Evolutionary conservation across 805 yeast genomes (phyloP), one percentile per base, ranked within the genome.

Genomic region (Schizosaccharomyces cryophilus): DNA sequence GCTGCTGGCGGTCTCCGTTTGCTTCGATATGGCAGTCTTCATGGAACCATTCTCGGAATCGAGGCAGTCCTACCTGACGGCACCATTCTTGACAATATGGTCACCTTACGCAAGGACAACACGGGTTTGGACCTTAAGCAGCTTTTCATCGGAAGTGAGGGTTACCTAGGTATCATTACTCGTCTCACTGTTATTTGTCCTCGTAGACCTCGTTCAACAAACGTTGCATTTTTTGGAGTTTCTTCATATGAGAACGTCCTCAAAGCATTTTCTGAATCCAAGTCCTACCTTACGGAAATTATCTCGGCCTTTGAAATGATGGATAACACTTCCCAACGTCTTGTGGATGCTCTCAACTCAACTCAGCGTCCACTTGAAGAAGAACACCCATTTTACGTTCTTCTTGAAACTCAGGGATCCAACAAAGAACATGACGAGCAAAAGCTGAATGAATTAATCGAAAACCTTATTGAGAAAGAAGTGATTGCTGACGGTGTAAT

Each of bases 381-480:
- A 29, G 81, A 82, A 63, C 83, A 85, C 72, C 95, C 95, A 61
- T 93, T 88, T 70, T 90, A 87, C 70, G 82, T 93, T 1, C 76
- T 93, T 64, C 87, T 93, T 66, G 98, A 93, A 75, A 90, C 96
- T 13, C 82, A 93, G n/a, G 98, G 98, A 7, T 87, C 96, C 4
- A 85, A 84, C 70, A 83, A 84, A 66, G 94, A 85, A 54, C 98
- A 93, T 68, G 97, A 93, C 69, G 90, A 85, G 71, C 89, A 81
- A 65, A 93, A 93, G 72, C 77, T 93, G 62, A 95, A 87, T 70
- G 69, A 78, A 0, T 93, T 93, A 71, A 76, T 93, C 69, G 97
- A 88, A 66, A 74, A 74, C 38, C 84, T 83, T 17, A 85, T 93
- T 87, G 95, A 85, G 71, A 78, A 80, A 38, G 97, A 84, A 60